Base-by-base conservation (phyloP, 108 stramenopile genomes). In the Nitzschia sp. region DNA sequence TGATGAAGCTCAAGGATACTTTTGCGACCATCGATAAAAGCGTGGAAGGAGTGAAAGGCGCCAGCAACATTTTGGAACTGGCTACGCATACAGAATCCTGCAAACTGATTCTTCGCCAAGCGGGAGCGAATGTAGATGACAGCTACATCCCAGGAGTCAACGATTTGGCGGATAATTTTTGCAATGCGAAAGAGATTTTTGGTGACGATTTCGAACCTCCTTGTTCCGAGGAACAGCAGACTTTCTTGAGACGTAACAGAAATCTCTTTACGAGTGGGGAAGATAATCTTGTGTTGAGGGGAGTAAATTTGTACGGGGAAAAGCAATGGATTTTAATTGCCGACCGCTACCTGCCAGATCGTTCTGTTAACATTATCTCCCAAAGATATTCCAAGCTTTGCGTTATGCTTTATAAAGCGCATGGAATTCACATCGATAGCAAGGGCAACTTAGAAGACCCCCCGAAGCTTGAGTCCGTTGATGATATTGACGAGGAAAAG, bases 281-380 rank as follows among this genome's bases (percentile, higher is more conserved):
- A 75, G 91, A 89, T 63, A 92, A 88, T 64, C 63, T 77, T 21
- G 70, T 83, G n/a, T 51, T 83, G 27, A 46, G 77, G 24, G 82
- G 82, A 6, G 82, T 83, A 18, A 83, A 83, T 54, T 63, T 95
- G 19, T 95, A 90, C 53, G 93, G 93, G 17, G 93, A 95, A 57
- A 95, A 95, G 33, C 90, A 95, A 72, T 95, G 93, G 93, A 74
- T 89, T 38, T 63, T 92, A 51, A 86, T 95, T 35, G 84, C 86
- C 2, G 91, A 95, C 74, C 80, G 93, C 15, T 95, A 87, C 42
- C 66, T 95, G 25, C 93, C 93, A 6, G 91, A 95, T 57, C 74
- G 93, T 27, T 76, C 82, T 9, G 71, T 88, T 28, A 90, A 87
- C 66, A 67, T 78, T 8, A 92, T 95, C 55, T 87, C 91, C 4